These are phyloP conservation scores for Acacia pycnantha DNA, from an alignment of 331 rosid species.

Conservation along the genomic window DNA sequence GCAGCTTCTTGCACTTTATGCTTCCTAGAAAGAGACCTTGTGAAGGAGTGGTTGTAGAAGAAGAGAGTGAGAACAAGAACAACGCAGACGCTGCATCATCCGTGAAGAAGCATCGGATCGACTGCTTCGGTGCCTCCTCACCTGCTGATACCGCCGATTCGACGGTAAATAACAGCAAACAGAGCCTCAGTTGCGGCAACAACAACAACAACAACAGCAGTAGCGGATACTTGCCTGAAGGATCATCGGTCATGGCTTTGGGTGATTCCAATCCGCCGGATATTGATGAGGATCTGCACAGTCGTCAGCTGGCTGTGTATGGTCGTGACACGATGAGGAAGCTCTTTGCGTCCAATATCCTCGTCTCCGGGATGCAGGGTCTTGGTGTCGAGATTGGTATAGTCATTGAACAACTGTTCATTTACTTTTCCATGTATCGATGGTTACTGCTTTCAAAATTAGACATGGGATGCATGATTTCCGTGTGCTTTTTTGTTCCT, in stretches of 20 bases:
- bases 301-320: conserved; percentile 95
- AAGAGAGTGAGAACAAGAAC: conserved; percentile 34
- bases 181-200: conserved; percentile 24
- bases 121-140: conserved; percentile 29
- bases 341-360: conserved; percentile 77
- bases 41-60: conserved; percentile 76
- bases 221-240: conserved; percentile 34
- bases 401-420: background rate
- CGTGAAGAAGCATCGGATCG: conserved; percentile 68
- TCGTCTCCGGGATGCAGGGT: conserved; percentile 89
- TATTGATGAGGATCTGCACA: conserved; percentile 95
- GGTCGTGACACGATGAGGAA: conserved; percentile 95
- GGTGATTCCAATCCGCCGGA: conserved; percentile 56
- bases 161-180: conserved; percentile 34
- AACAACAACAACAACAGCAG: conserved; percentile 24
- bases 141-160: conserved; percentile 46
- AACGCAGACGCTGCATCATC: conserved; percentile 35
- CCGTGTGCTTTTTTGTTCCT: background rate
- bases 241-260: conserved; percentile 52
- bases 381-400: conserved; percentile 95
- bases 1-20: conserved; percentile 92
- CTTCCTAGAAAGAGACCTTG: conserved; percentile 95
- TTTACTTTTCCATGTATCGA: background rate
- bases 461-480: background rate
- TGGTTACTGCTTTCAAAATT: background rate